phyloP scores from a whole-genome alignment of 169 alveolate genomes.

The Plasmodium reichenowi region DNA sequence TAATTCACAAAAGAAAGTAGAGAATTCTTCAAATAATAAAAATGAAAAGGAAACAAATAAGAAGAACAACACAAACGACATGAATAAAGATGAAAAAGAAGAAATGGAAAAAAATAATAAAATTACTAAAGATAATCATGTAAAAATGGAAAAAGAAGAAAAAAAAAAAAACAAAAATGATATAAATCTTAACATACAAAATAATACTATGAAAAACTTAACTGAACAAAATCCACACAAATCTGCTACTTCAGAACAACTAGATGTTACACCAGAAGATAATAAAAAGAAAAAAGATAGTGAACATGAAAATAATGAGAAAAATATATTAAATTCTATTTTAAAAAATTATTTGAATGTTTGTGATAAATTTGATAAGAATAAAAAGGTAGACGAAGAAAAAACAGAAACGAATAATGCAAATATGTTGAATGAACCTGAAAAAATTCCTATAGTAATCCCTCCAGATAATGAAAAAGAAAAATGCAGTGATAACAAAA shows the following conservation, averaged over 20 bases:
- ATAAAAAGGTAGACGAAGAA: neutral
- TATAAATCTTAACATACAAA: neutral
- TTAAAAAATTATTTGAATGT: constrained; percentile 10
- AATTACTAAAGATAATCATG: neutral
- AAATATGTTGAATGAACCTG: neutral
- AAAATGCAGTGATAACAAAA: neutral
- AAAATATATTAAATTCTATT: neutral
- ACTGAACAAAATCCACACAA: neutral
- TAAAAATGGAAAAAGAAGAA: neutral
- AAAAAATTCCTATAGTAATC: neutral
- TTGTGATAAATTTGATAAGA: constrained; percentile 4
- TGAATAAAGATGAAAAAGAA: neutral
- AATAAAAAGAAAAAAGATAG: neutral
- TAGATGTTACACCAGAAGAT: neutral
- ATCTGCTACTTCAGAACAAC: neutral
- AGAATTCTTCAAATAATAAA: neutral
- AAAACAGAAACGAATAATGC: neutral
- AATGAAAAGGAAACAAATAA: neutral
- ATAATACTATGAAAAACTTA: neutral
- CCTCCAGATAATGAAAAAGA: neutral
- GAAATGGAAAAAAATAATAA: neutral
- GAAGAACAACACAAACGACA: neutral
- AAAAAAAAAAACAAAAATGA: neutral
- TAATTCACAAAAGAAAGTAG: neutral
- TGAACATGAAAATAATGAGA: neutral